Evolutionary conservation across 148 eudicot genomes (phyloP).

Genomic region (Chenopodium album): DNA sequence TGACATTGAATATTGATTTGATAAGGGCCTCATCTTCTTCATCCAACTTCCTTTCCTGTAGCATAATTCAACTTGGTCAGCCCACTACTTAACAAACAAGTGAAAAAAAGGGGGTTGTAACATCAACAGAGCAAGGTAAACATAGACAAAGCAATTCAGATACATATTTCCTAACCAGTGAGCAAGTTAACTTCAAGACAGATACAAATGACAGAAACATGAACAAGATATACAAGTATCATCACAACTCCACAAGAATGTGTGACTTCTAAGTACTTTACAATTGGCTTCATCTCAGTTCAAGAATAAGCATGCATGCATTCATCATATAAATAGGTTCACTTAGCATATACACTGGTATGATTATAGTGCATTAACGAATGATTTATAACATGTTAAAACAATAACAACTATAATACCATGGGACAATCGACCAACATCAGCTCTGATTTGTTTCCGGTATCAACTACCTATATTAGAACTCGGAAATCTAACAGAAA

Average conservation of each 20-base stretch:
- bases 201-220: neutral
- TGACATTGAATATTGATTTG: slow-evolving; percentile 63
- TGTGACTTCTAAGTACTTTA: no score
- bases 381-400: neutral
- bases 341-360: neutral
- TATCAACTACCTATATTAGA: no score
- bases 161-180: neutral
- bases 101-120: neutral
- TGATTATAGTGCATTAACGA: neutral
- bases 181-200: neutral
- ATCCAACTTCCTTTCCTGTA: slow-evolving; percentile 63
- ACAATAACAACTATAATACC: neutral
- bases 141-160: neutral
- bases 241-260: no score
- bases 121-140: neutral
- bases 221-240: no score
- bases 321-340: neutral
- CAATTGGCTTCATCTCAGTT: no score
- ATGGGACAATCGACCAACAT: neutral
- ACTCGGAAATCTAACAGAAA: neutral
- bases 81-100: neutral
- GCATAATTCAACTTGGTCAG: neutral
- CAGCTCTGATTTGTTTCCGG: neutral
- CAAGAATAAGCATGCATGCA: neutral
- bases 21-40: slow-evolving; percentile 93